These are phyloP conservation scores for Agroathelia rolfsii DNA, from an alignment of 1,284 basidiomycete genomes.

Conservation along the genomic window DNA sequence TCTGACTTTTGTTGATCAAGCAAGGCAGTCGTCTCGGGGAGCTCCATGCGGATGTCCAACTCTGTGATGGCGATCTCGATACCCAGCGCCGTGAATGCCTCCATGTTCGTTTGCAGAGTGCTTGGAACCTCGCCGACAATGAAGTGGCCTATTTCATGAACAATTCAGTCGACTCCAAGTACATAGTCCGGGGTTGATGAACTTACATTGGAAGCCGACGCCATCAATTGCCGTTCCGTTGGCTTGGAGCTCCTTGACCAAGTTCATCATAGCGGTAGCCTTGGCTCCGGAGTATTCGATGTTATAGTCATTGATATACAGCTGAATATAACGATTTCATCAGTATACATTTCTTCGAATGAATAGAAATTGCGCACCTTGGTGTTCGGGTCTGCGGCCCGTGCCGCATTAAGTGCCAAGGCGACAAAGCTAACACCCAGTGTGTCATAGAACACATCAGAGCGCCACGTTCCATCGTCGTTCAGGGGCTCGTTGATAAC, in stretches of 20 bases:
- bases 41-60: constrained; percentile 42
- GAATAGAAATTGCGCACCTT: too few relatives aligned
- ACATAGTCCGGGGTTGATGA: too few relatives aligned
- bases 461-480: constrained; percentile 14
- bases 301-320: constrained; percentile 28
- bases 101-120: constrained; percentile 29
- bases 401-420: constrained; percentile 15
- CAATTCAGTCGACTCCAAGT: too few relatives aligned
- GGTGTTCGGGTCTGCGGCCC: constrained; percentile 16
- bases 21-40: constrained; percentile 36
- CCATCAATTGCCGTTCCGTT: constrained; percentile 38
- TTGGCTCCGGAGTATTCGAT: constrained; percentile 28
- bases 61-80: constrained; percentile 48
- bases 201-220: constrained; percentile 39
- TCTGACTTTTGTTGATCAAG: too few relatives aligned
- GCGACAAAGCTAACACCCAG: constrained; percentile 16
- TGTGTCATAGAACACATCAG: constrained; percentile 13
- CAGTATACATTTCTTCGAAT: too few relatives aligned
- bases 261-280: constrained; percentile 33
- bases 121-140: constrained; percentile 37
- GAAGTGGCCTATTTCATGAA: too few relatives aligned
- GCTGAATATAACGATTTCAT: constrained; percentile 16
- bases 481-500: constrained; percentile 24
- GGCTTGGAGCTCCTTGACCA: constrained; percentile 31
- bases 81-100: constrained; percentile 36